Evolutionary conservation across 352 stramenopile genomes (phyloP), one percentile per base, ranked within the genome.

Genomic region (Thalassiosira mediterranea): DNA sequence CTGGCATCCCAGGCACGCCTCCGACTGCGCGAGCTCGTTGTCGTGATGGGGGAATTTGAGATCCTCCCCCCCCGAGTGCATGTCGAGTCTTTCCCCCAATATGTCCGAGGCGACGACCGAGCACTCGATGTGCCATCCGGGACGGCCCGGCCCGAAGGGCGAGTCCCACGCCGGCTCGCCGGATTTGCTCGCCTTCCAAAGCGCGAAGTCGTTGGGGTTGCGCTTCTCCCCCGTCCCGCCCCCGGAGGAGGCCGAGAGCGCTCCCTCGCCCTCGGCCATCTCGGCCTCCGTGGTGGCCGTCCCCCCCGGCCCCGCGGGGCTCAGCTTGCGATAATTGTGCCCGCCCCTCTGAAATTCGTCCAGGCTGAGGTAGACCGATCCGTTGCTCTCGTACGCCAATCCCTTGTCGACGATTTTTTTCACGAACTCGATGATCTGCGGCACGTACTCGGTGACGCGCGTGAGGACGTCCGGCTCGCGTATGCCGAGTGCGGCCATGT

Each of bases 81-180:
- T 96, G 75, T 99, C 95, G 57, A 98, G 94, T 32, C 63, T 37
- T 80, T 91, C 65, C 59, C 95, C 94, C 38, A 98, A 86, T 60
- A 96, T 92, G 68, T 98, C 94, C 77, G 91, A 96, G 5, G 79
- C 90, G 94, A 99, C 98, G 29, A 96, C 96, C 31, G 90, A 97
- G 87, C 97, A 99, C 84, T 99, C 97, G 90, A 98, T 98, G 88
- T 99, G 97, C 97, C 97, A 99, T 13, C 97, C 97, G 1, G 97
- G 97, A 61, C 96, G 90, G 49, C 97, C 97, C 8, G 93, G 85
- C 61, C 97, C 97, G 94, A 96, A 99, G 3, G 95, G 94, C 38
- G 95, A 98, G 15, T 95, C 76, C 97, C 97, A 99, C 19, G 94
- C 93, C 13, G 95, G 83, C 80, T 98, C 95, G 13, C 94, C 95